These are phyloP conservation scores for Tetradesmus lagerheimii DNA, from an alignment of 139 green algal genomes.

Conservation along the genomic window DNA sequence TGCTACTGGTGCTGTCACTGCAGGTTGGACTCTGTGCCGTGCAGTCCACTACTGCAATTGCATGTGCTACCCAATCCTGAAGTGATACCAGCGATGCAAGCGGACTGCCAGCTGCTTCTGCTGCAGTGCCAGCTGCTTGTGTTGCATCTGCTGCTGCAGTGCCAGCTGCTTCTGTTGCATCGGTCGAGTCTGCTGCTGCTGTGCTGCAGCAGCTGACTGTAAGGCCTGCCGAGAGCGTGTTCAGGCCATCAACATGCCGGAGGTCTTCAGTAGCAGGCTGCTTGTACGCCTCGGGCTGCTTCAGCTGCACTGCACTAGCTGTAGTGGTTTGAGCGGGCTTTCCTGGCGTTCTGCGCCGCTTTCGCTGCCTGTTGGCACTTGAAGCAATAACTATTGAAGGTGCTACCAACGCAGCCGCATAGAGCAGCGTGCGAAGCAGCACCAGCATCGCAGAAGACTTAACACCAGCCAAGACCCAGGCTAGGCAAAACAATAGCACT, in stretches of 20 bases:
- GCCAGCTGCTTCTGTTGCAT: background rate
- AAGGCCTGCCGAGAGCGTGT: background rate
- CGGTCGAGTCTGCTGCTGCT: background rate
- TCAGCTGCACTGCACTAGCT: background rate
- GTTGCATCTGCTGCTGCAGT: background rate
- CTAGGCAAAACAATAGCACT: background rate
- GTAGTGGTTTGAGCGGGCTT: background rate
- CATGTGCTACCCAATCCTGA: background rate
- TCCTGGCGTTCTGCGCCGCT: background rate
- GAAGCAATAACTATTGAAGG: background rate
- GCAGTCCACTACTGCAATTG: background rate
- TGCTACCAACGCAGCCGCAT: background rate
- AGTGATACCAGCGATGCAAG: background rate
- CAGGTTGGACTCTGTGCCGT: background rate
- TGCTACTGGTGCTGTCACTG: background rate
- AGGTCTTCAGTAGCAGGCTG: background rate
- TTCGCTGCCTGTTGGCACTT: background rate
- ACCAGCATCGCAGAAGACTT: background rate
- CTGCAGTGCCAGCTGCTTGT: background rate
- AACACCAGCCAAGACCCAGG: background rate
- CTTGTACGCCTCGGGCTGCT: background rate
- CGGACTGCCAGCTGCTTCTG: slow-evolving; percentile 5
- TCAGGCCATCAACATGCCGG: background rate
- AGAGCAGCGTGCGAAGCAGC: background rate
- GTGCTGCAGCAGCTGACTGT: background rate